Base-by-base conservation (phyloP, 352 stramenopile genomes). In the Phytopythium oedochilum region DNA sequence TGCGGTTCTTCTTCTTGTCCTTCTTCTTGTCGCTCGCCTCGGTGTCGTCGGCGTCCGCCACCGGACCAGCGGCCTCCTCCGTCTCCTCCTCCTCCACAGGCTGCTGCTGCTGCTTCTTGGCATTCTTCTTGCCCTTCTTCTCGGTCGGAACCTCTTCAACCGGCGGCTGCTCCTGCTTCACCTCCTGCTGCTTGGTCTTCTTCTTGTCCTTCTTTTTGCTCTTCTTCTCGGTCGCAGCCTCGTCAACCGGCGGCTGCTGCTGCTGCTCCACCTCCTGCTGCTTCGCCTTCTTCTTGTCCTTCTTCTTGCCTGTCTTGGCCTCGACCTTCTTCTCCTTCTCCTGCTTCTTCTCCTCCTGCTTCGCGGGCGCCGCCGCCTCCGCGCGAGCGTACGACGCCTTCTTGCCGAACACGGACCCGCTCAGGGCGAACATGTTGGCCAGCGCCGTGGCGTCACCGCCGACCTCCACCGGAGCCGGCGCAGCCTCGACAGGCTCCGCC, bases 351-450 rank as follows among this genome's bases (percentile, higher is more conserved):
- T 52, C 29, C n/a, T 51, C 23, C 3, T 53, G 43, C 36, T 50
- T 46, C n/a, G 62, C 43, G 9, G 61, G 34, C 0, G 57, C 53
- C 3, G 38, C 34, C 14, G 34, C 34, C 25, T 52, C 18, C 12
- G 48, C 48, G 1, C 20, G 17, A 31, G 38, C 64, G 59, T 90
- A 88, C 49, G 73, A 71, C 56, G 49, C 39, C 59, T 87, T 90
- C 68, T 90, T 90, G 59, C 69, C 66, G 35, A 81, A 81, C 48
- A 88, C 75, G 44, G 68, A 68, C 23, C 71, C 68, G 55, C 80
- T 88, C 59, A 82, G 61, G 14, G 75, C 73, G 52, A 90, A 90
- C 51, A 76, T 71, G 46, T 79, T 60, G 23, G 75, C 63, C 38
- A 90, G 64, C 42, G 59, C 59, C 1, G 50, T 53, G 40, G 22